A percentile compares a stretch with the other conserved stretches of the same genome.
Conservation (phyloP, 352 stramenopile genomes). For the Phytophthora multivora region DNA sequence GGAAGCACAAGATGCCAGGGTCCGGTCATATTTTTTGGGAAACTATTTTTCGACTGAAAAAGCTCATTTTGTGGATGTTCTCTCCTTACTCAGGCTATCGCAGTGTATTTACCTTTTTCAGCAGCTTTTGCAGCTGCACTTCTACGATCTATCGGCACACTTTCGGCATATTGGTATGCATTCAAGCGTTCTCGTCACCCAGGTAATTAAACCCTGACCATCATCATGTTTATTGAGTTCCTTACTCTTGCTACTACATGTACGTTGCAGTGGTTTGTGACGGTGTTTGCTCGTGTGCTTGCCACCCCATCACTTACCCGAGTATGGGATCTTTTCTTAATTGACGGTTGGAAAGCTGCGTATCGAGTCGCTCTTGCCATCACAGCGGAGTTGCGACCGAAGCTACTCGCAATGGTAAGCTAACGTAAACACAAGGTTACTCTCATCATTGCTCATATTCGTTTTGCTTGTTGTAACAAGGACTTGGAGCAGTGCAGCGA, state of each 20-base stretch:
- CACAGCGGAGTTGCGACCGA: conserved; percentile 55
- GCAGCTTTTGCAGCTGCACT: conserved; percentile 68
- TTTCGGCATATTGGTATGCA: conserved; percentile 83
- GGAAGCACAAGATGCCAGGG: conserved; percentile 82
- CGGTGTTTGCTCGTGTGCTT: conserved; percentile 75
- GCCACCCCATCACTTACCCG: conserved; percentile 45
- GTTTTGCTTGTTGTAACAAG: conserved; percentile 20
- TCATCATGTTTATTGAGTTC: not conserved
- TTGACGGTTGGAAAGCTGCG: conserved; percentile 82
- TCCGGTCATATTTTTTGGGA: conserved; percentile 16
- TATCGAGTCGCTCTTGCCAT: conserved; percentile 76
- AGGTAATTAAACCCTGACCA: conserved; percentile 38
- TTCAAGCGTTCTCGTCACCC: conserved; percentile 74
- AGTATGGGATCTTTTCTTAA: conserved; percentile 76
- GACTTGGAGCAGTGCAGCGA: conserved; percentile 79
- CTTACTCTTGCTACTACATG: not conserved
- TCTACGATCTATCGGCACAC: conserved; percentile 68
- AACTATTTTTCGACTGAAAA: not conserved
- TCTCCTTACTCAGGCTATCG: conserved; percentile 44
- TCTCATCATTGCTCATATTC: not conserved
- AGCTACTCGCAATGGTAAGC: conserved; percentile 62
- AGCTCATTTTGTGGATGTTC: not conserved
- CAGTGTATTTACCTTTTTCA: conserved; percentile 81
- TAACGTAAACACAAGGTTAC: not conserved
- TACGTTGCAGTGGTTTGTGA: conserved; percentile 78